phyloP scores from a whole-genome alignment of 202 grass and related monocot species.

The Saccharum hybrid region DNA sequence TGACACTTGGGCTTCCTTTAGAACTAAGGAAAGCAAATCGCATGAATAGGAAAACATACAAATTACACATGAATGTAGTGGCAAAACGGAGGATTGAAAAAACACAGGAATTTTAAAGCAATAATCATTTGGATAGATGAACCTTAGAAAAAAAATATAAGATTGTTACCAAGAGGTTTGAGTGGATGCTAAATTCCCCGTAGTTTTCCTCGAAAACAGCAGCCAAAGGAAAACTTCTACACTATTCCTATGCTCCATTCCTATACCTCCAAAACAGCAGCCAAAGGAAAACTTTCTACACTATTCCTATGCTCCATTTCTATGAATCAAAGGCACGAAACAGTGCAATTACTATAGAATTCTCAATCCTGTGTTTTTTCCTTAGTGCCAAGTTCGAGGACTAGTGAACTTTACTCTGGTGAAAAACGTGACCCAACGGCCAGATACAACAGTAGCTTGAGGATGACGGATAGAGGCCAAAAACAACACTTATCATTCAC shows the following conservation, averaged over 20 bases:
- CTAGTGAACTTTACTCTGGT: neutral
- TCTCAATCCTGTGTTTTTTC: neutral
- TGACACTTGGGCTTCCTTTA: no score
- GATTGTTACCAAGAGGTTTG: no score
- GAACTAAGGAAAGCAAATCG: no score
- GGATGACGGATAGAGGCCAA: neutral
- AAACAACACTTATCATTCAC: constrained; percentile 50
- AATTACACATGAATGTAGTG: no score
- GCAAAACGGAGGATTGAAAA: no score
- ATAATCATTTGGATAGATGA: no score
- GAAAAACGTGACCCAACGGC: neutral
- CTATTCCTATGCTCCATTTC: neutral
- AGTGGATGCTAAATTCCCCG: neutral
- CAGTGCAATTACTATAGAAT: neutral
- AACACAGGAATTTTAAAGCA: no score
- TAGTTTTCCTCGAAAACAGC: neutral
- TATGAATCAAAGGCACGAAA: neutral
- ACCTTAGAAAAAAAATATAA: no score
- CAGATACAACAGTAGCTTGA: neutral
- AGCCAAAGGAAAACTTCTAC: neutral
- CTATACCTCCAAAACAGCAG: no score
- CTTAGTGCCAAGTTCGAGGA: neutral
- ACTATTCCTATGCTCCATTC: no score
- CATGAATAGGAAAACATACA: no score
- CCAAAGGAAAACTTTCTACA: neutral